Evolutionary conservation across 441 rosid genomes (phyloP).

Genomic region (Syzygium malaccense): DNA sequence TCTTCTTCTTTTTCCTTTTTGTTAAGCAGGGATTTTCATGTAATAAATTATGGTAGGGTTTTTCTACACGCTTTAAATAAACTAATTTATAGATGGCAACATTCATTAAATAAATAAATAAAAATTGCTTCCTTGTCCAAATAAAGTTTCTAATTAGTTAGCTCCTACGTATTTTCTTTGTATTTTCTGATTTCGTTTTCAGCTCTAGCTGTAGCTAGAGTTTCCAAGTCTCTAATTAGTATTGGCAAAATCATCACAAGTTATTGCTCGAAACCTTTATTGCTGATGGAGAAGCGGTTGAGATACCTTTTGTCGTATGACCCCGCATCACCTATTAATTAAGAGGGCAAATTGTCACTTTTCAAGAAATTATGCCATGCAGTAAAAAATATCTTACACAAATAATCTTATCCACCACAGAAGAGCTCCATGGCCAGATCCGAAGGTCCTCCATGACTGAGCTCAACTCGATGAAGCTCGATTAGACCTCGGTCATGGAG

Average conservation of each 20-base stretch:
- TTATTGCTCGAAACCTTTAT: not conserved
- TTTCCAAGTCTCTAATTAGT: not conserved
- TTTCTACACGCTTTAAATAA: not conserved
- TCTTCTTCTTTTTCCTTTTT: not conserved
- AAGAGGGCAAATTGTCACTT: not conserved
- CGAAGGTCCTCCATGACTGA: too few relatives aligned
- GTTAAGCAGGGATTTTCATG: not conserved
- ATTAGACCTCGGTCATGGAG: too few relatives aligned
- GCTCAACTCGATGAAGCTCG: too few relatives aligned
- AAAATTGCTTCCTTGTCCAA: not conserved
- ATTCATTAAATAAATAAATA: not conserved
- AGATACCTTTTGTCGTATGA: not conserved
- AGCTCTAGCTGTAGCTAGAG: not conserved
- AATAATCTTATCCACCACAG: not conserved
- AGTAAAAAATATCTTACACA: not conserved
- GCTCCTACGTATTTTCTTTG: not conserved
- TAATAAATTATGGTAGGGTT: not conserved
- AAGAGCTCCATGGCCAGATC: too few relatives aligned
- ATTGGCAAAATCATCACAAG: not conserved
- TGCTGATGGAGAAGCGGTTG: not conserved
- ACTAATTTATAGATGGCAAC: not conserved
- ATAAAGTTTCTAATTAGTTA: not conserved
- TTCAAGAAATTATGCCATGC: not conserved
- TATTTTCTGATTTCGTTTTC: not conserved
- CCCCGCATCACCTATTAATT: not conserved